Conservation (phyloP, 1,139 yeast species). For the Kodamaea anthophila region DNA sequence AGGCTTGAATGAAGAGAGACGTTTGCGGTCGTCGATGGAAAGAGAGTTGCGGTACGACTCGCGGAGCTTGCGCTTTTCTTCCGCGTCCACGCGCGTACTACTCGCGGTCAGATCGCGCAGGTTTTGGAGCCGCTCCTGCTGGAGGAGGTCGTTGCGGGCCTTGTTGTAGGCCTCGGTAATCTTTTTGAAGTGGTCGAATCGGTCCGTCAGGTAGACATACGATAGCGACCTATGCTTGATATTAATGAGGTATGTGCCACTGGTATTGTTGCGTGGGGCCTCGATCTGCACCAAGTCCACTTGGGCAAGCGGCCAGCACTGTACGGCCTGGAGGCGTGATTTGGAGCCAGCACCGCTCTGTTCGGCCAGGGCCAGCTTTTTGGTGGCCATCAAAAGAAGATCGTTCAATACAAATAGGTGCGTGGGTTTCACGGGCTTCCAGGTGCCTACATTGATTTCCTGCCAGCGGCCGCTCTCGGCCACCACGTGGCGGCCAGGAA, state of each 20-base stretch:
- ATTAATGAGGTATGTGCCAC: slow-evolving; percentile 37
- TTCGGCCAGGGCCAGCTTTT: slow-evolving; percentile 34
- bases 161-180: slow-evolving; percentile 55
- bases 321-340: slow-evolving; percentile 57
- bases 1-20: slow-evolving; percentile 28
- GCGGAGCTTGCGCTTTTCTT: slow-evolving; percentile 37
- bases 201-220: slow-evolving; percentile 61
- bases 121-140: slow-evolving; percentile 41
- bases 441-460: slow-evolving; percentile 81
- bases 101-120: slow-evolving; percentile 12
- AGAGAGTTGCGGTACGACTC: slow-evolving; percentile 38
- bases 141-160: slow-evolving; percentile 57
- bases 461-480: slow-evolving; percentile 83
- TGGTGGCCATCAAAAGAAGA: slow-evolving; percentile 66
- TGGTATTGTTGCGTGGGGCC: slow-evolving; percentile 17
- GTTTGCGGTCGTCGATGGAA: slow-evolving; percentile 16
- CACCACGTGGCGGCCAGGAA: slow-evolving; percentile 77
- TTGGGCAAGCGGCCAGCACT: slow-evolving; percentile 73
- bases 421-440: slow-evolving; percentile 73
- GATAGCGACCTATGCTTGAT: slow-evolving; percentile 44
- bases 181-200: slow-evolving; percentile 52
- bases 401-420: slow-evolving; percentile 78
- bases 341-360: slow-evolving; percentile 17
- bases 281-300: slow-evolving; percentile 43
- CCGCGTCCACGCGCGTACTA: slow-evolving; percentile 11